Evolutionary conservation across 371 early-diverging fungal genomes (phyloP).

Genomic region (Mortierella sp.): DNA sequence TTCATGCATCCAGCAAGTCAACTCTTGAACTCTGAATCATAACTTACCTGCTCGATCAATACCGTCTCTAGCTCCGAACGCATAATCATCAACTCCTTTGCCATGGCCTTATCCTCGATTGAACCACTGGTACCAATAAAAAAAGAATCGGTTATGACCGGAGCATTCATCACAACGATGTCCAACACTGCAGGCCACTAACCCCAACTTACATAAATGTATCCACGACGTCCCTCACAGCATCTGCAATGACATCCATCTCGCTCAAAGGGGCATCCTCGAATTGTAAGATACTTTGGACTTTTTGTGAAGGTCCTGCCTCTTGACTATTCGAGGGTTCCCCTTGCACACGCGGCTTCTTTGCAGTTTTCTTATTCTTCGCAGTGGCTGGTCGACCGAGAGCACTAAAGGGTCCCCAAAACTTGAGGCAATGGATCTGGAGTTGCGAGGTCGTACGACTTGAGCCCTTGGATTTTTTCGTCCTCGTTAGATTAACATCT

Average conservation of each 20-base stretch:
- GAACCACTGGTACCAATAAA: conserved; percentile 16
- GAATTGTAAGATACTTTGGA: conserved; percentile 35
- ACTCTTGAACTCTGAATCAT: too few relatives aligned
- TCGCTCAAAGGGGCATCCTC: conserved; percentile 43
- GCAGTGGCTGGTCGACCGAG: conserved; percentile 30
- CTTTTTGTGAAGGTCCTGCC: background rate
- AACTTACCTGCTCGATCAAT: conserved; percentile 45
- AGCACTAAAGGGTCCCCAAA: conserved; percentile 24
- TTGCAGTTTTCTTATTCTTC: conserved; percentile 12
- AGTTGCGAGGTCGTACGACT: conserved; percentile 14
- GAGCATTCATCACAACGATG: background rate
- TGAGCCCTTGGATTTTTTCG: background rate
- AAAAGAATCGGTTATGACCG: background rate
- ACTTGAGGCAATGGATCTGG: conserved; percentile 50
- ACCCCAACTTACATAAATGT: conserved; percentile 33
- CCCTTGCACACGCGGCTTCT: conserved; percentile 17
- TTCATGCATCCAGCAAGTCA: too few relatives aligned
- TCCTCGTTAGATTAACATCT: background rate
- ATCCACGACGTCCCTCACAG: conserved; percentile 40
- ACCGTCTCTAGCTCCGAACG: conserved; percentile 38
- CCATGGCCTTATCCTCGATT: conserved; percentile 30
- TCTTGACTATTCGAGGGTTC: background rate
- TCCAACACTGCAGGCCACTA: background rate
- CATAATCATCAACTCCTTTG: conserved; percentile 19
- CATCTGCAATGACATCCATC: conserved; percentile 53